Percentiles rank a stretch among this genome's conserved stretches.
phyloP scores from a whole-genome alignment of 2,329 filamentous ascomycete genomes.

The Diaporthe amygdali region DNA sequence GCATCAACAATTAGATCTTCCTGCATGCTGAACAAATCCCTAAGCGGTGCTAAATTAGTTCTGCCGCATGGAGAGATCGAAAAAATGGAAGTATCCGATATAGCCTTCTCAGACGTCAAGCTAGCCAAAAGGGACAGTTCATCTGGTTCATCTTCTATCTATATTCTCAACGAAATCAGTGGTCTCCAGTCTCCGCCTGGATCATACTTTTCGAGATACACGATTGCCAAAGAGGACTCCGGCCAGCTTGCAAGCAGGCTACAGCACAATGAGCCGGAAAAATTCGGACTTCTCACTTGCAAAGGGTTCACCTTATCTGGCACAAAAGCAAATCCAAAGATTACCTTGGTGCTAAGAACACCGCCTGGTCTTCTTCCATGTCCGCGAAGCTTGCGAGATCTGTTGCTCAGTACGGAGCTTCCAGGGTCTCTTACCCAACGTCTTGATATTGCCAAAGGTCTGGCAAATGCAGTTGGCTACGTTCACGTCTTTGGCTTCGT shows the following conservation, averaged over 20 bases:
- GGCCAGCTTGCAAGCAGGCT: not conserved
- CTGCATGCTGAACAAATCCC: too few relatives aligned
- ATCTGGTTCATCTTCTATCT: not conserved
- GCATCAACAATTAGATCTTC: not conserved
- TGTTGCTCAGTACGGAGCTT: not conserved
- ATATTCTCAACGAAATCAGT: not conserved
- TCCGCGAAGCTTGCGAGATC: not conserved
- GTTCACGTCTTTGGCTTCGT: constrained; percentile 3
- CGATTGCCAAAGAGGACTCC: not conserved
- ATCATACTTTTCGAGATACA: not conserved
- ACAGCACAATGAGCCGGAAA: not conserved
- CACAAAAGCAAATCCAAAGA: not conserved
- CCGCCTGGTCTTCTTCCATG: not conserved
- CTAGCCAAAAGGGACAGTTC: not conserved
- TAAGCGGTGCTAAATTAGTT: not conserved
- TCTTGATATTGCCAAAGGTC: not conserved
- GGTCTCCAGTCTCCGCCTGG: not conserved
- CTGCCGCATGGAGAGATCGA: not conserved
- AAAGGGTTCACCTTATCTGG: not conserved
- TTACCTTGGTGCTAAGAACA: not conserved
- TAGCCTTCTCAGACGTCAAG: not conserved
- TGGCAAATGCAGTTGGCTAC: not conserved
- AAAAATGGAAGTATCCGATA: not conserved
- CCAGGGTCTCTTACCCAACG: not conserved
- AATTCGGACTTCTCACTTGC: constrained; percentile 3